phyloP scores from a whole-genome alignment of 2,329 filamentous ascomycete species.

The Scorias spongiosa region DNA sequence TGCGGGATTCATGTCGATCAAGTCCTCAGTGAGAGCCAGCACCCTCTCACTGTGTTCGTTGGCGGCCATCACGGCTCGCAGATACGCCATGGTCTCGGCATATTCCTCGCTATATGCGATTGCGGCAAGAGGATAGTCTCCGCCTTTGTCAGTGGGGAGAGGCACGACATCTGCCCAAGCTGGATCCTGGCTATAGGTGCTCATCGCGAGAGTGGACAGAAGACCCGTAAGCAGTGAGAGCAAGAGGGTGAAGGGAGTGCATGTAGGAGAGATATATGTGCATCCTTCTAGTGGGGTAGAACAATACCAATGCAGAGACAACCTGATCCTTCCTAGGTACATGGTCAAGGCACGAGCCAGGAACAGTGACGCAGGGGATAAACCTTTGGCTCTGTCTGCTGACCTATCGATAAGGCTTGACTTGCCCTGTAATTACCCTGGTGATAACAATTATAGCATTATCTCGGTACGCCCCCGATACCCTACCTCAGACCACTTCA shows the following conservation, averaged over 20 bases:
- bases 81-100: constrained; percentile 79
- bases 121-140: constrained; percentile 59
- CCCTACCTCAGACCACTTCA: too few relatives aligned
- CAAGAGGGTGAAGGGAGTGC: too few relatives aligned
- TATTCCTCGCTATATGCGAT: constrained; percentile 89
- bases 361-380: too few relatives aligned
- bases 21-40: constrained; percentile 68
- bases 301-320: not conserved
- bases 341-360: too few relatives aligned
- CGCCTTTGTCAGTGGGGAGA: constrained; percentile 71
- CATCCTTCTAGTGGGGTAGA: not conserved
- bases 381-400: too few relatives aligned
- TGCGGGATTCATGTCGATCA: constrained; percentile 86
- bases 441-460: too few relatives aligned
- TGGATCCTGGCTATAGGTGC: constrained; percentile 48
- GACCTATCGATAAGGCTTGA: too few relatives aligned
- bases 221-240: too few relatives aligned
- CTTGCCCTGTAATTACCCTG: too few relatives aligned
- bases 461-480: too few relatives aligned
- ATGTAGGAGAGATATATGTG: too few relatives aligned
- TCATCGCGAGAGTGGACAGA: constrained; percentile 12
- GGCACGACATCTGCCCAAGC: constrained; percentile 74
- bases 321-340: too few relatives aligned
- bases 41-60: constrained; percentile 71
- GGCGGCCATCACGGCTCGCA: constrained; percentile 80